A percentile compares a stretch with the other conserved stretches of the same genome.
Conservation (phyloP, 768 basidiomycete species). For the Symmetrospora coprosmae region DNA sequence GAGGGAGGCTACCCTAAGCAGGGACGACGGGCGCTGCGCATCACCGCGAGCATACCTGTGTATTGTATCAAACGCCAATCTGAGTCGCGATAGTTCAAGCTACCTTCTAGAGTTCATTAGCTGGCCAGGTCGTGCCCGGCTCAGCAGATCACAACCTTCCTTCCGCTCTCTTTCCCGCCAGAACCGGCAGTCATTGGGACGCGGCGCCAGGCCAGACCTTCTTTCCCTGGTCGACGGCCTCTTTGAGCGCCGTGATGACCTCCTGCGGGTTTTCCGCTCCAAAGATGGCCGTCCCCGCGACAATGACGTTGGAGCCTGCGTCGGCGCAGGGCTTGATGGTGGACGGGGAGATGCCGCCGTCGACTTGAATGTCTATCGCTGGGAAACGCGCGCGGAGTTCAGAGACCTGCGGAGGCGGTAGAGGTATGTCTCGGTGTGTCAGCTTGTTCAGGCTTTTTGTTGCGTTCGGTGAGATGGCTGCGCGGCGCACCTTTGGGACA, state of each 20-base stretch:
- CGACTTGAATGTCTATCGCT: conserved; percentile 90
- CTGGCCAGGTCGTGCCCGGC: background rate
- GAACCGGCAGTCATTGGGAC: background rate
- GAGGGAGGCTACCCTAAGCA: too few species aligned
- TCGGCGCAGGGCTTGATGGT: conserved; percentile 76
- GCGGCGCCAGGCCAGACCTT: conserved; percentile 13
- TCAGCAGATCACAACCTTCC: background rate
- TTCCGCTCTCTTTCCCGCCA: background rate
- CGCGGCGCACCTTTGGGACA: conserved; percentile 50
- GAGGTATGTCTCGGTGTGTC: background rate
- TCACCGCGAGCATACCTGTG: too few species aligned
- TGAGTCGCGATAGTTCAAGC: background rate
- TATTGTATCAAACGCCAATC: background rate
- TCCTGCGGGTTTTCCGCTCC: conserved; percentile 59
- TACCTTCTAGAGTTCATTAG: background rate
- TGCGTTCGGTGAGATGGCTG: background rate
- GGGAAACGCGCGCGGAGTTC: conserved; percentile 84
- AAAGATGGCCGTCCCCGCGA: conserved; percentile 93
- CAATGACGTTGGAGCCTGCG: conserved; percentile 94
- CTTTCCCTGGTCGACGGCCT: conserved; percentile 50
- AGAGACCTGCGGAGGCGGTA: conserved; percentile 43
- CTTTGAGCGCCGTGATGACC: conserved; percentile 61
- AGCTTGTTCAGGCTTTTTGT: background rate
- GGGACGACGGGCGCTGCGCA: background rate
- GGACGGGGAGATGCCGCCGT: conserved; percentile 88